Evolutionary conservation across 768 basidiomycete species (phyloP), one percentile per base, ranked within the genome.

Genomic region (Crepidotus variabilis): DNA sequence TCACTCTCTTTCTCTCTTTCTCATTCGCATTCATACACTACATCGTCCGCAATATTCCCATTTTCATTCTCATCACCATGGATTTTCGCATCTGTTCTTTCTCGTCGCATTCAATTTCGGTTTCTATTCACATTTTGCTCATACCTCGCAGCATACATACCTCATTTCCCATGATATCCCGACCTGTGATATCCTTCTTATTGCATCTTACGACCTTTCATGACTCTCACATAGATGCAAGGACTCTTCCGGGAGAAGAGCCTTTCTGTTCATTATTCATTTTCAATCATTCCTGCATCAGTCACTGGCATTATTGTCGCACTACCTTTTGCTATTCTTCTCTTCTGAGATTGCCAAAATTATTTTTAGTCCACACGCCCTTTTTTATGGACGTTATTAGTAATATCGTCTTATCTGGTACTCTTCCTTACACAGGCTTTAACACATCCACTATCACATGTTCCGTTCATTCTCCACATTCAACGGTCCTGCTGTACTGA

Each of bases 71-170:
- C 47, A 22, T 22, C n/a, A n/a, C 14, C 51, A 52, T 52, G 43
- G 51, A 52, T 56, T 33, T 50, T 51, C 52, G 47, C 50, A 46
- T 59, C 53, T 47, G 35, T 51, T 46, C 49, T 51, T 54, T 57
- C 46, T 28, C 13, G 34, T 48, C 22, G 22, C 16, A 28, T 53
- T 52, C 20, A 16, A 33, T 51, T 23, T 45, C 32, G 54, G 45
- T 23, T 28, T 24, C 49, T 50, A 53, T 53, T 32, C 23, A n/a
- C 24, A 28, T 32, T 51, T 39, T 52, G 47, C 33, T 51, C 55
- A 20, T 47, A 34, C 39, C 24, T 51, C 16, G 18, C 13, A 34
- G 22, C 33, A 49, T 47, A 28, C 43, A 18, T 43, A 32, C 34
- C 47, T 47, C 35, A 43, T 11, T 43, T 43, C 18, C 3, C 39